These are phyloP conservation scores for Chlorociboria aeruginascens DNA, from an alignment of 495 filamentous ascomycete species.

Conservation along the genomic window DNA sequence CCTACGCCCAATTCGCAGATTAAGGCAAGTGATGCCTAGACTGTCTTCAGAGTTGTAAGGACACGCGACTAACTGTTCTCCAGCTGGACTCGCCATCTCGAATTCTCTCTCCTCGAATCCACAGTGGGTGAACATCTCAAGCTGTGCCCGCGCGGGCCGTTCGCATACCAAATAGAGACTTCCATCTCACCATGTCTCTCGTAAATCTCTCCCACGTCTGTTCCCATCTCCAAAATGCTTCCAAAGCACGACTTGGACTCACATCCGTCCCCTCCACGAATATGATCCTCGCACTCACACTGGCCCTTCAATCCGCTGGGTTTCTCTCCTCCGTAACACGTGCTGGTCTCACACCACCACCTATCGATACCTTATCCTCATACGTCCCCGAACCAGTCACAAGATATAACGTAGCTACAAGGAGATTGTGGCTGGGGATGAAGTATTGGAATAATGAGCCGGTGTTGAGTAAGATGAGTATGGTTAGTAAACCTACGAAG, in stretches of 20 bases:
- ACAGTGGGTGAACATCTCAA: neutral
- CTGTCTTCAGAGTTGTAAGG: neutral
- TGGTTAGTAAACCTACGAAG: constrained; percentile 70
- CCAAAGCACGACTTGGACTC: constrained; percentile 70
- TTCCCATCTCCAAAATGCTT: constrained; percentile 90
- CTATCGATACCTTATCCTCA: constrained; percentile 35
- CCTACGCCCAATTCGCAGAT: too few species aligned
- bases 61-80: neutral
- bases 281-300: constrained; percentile 62
- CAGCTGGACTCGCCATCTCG: neutral
- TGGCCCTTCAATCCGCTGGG: constrained; percentile 70
- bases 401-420: constrained; percentile 59
- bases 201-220: constrained; percentile 67
- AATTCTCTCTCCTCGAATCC: neutral
- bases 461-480: constrained; percentile 56
- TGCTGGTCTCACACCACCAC: constrained; percentile 55
- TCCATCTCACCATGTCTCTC: constrained; percentile 60
- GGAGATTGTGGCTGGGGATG: constrained; percentile 81
- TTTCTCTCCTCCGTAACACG: constrained; percentile 76
- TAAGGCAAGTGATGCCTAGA: too few species aligned
- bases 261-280: constrained; percentile 79
- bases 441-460: constrained; percentile 90
- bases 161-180: neutral
- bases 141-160: constrained; percentile 6
- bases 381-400: constrained; percentile 53